phyloP scores from a whole-genome alignment of 805 yeast species.

The Barnettozyma botsteinii region DNA sequence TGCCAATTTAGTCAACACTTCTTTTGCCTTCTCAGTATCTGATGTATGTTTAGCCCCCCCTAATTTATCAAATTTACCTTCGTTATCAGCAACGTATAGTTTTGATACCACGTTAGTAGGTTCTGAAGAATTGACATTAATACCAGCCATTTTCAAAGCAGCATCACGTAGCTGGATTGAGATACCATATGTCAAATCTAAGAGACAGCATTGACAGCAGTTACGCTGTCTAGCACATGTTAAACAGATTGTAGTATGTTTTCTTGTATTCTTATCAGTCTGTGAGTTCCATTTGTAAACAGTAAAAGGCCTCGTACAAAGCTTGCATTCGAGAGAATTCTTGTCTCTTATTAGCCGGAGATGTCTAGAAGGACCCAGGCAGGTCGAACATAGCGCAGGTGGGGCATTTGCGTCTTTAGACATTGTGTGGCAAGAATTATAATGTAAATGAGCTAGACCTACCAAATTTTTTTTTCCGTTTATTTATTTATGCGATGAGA shows the following conservation, averaged over 20 bases:
- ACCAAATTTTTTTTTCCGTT: neutral
- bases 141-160: constrained; percentile 66
- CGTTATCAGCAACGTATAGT: constrained; percentile 50
- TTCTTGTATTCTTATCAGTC: constrained; percentile 35
- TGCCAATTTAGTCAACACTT: constrained; percentile 43
- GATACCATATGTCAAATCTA: constrained; percentile 77
- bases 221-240: constrained; percentile 76
- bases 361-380: constrained; percentile 64
- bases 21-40: constrained; percentile 38
- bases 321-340: constrained; percentile 75
- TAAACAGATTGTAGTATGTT: constrained; percentile 65
- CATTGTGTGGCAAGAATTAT: constrained; percentile 2
- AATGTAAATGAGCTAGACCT: neutral
- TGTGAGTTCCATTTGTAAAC: constrained; percentile 68
- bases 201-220: constrained; percentile 85
- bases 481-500: neutral
- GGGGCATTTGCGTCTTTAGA: constrained; percentile 12
- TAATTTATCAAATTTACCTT: constrained; percentile 27
- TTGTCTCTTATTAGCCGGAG: constrained; percentile 66
- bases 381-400: constrained; percentile 67
- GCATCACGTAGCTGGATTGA: constrained; percentile 75
- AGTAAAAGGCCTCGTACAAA: constrained; percentile 82
- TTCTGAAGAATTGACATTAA: constrained; percentile 33
- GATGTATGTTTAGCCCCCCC: constrained; percentile 34
- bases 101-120: constrained; percentile 49